Base-by-base conservation (phyloP, 2,329 filamentous ascomycete species). In the Hypoxylon sp. region DNA sequence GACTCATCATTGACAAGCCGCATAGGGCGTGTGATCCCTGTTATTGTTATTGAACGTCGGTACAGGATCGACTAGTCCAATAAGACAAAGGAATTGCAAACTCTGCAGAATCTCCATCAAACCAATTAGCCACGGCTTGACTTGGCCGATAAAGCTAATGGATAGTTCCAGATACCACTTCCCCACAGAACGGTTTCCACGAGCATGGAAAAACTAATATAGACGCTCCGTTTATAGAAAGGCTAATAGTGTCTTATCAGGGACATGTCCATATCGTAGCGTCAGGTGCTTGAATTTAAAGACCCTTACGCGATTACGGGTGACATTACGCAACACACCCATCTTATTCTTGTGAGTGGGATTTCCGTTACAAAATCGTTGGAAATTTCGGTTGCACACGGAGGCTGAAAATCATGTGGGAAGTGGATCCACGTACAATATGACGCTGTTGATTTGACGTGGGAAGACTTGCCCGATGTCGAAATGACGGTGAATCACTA, bases 371-470 rank as follows among this genome's bases (percentile, higher is more conserved):
- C 56, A 58, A 51, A 55, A 21, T 13, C 14, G 53, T 34, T 34
- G 17, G 10, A 34, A 58, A 28, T 32, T 60, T 73, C 75, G 75
- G 74, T 73, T 76, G 73, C 65, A 72, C 56, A 67, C 74, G 75
- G 75, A 71, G 73, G 71, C 71, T 72, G 58, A 69, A 72, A 74
- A 72, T 75, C 73, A 75, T 76, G 74, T 74, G 71, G 49, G 43
- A 62, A 67, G 70, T 68, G 71, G 69, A 69, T n/a, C n/a, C n/a
- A n/a, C n/a, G 57, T 41, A 55, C 10, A 43, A 11, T 48, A 57
- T 48, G 57, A 60, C 46, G 52, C 57, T 51, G 59, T 59, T 68
- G 58, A 65, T 65, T 68, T 17, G 60, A 57, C 32, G 28, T 11
- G 25, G 36, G 45, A 51, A 51, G 48, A 46, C 28, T 43, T 61